Conservation (phyloP, 2,329 filamentous ascomycete genomes). For the Orbilia ellipsospora region DNA sequence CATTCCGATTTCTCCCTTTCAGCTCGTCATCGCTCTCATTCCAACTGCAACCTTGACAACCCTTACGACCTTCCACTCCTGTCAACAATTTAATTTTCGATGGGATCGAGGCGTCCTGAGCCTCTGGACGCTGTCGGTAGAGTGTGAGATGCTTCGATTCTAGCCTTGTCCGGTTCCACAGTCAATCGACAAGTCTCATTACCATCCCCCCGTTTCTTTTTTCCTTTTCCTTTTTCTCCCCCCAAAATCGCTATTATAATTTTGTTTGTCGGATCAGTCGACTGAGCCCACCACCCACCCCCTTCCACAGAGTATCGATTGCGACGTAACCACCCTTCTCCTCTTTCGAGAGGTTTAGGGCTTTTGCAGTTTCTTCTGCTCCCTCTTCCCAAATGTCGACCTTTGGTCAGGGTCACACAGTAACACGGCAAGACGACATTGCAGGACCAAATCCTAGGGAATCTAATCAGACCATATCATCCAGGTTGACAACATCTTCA, state of each 20-base stretch:
- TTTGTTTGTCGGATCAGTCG: background rate
- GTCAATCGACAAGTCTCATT: background rate
- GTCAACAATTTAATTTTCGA: conserved; percentile 27
- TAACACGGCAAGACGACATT: conserved; percentile 28
- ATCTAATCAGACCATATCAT: conserved; percentile 48
- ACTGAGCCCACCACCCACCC: background rate
- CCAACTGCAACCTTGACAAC: conserved; percentile 23
- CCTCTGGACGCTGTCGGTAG: conserved; percentile 18
- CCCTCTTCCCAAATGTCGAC: conserved; percentile 44
- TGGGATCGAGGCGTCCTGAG: conserved; percentile 30
- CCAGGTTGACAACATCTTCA: conserved; percentile 53
- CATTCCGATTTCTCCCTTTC: conserved; percentile 7
- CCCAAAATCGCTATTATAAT: background rate
- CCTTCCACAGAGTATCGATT: too few relatives aligned
- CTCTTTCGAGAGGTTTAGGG: background rate
- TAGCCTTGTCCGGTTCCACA: conserved; percentile 36
- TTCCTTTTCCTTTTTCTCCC: conserved; percentile 6
- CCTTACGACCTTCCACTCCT: conserved; percentile 32
- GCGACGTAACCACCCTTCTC: background rate
- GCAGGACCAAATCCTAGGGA: conserved; percentile 44
- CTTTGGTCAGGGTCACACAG: conserved; percentile 50
- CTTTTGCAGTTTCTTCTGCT: conserved; percentile 10
- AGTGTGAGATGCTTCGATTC: conserved; percentile 27
- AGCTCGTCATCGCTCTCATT: conserved; percentile 19
- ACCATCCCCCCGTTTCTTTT: conserved; percentile 7